Conservation (phyloP, 306 rosid species). For the Senna siamea region DNA sequence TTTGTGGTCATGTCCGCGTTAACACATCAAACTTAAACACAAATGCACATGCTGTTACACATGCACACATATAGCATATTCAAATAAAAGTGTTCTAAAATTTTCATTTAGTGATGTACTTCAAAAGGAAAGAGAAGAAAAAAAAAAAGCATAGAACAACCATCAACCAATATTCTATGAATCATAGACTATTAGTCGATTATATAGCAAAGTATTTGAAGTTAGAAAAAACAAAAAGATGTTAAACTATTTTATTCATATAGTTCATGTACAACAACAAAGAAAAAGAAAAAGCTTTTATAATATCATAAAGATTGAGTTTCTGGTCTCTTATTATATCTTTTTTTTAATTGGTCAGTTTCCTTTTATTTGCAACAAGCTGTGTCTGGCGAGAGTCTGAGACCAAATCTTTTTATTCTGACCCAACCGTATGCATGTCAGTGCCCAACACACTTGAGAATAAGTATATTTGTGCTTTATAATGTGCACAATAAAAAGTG, state of each 20-base stretch:
- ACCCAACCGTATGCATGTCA: neutral
- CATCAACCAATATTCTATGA: neutral
- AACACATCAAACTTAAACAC: neutral
- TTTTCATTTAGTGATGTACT: neutral
- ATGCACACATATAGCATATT: neutral
- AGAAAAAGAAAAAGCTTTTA: neutral
- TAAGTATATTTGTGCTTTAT: neutral
- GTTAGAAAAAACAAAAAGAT: neutral
- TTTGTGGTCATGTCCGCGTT: neutral
- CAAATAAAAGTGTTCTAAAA: no score
- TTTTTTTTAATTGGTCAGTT: neutral
- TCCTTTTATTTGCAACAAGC: neutral
- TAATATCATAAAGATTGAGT: neutral
- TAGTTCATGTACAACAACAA: neutral
- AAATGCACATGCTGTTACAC: neutral
- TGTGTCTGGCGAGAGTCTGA: neutral
- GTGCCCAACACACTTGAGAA: neutral
- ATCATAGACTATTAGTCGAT: neutral
- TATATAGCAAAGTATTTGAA: no score
- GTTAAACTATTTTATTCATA: neutral
- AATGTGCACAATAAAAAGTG: neutral
- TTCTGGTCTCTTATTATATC: neutral
- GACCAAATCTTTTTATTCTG: neutral
- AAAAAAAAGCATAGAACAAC: neutral
- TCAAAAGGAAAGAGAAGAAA: neutral